Evolutionary conservation across 1,284 basidiomycete species (phyloP).

Genomic region (Singerocomus inundabilis): DNA sequence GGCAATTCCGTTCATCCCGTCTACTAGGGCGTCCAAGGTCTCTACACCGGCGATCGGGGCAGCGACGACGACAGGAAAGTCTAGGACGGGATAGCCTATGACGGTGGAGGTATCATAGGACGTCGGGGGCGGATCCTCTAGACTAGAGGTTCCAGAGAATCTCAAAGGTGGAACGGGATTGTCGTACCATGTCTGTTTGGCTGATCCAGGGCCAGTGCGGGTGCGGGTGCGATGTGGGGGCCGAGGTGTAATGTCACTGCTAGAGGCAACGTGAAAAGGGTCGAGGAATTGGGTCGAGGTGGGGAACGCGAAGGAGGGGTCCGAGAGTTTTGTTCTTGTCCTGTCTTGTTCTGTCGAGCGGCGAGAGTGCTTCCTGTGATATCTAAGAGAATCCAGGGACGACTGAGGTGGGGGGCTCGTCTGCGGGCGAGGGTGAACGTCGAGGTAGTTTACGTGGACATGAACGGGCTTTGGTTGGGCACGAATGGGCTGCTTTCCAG

Average conservation of each 20-base stretch:
- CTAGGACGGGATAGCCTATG: slow-evolving; percentile 31
- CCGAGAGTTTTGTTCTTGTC: slow-evolving; percentile 14
- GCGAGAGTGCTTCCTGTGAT: slow-evolving; percentile 26
- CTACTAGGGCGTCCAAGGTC: slow-evolving; percentile 81
- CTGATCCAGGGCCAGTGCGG: slow-evolving; percentile 51
- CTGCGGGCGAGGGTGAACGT: slow-evolving; percentile 28
- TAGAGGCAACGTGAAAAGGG: slow-evolving; percentile 20
- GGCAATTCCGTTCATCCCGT: slow-evolving; percentile 70
- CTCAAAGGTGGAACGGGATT: slow-evolving; percentile 47
- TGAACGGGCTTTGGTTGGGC: slow-evolving; percentile 29
- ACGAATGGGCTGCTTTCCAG: slow-evolving; percentile 37
- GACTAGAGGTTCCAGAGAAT: slow-evolving; percentile 61
- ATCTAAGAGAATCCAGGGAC: slow-evolving; percentile 8
- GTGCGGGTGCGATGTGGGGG: slow-evolving; percentile 51
- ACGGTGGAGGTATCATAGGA: slow-evolving; percentile 54
- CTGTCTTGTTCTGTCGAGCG: slow-evolving; percentile 29
- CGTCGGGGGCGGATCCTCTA: slow-evolving; percentile 64
- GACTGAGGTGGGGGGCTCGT: slow-evolving; percentile 28
- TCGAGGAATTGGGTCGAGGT: slow-evolving; percentile 22
- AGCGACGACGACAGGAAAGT: slow-evolving; percentile 68
- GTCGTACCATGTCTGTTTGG: slow-evolving; percentile 43
- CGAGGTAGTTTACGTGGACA: slow-evolving; percentile 13
- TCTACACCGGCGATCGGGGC: slow-evolving; percentile 76
- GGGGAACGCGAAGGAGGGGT: slow-evolving; percentile 30
- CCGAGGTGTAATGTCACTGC: slow-evolving; percentile 27